Evolutionary conservation across 805 yeast genomes (phyloP).

Genomic region (Wickerhamomyces tratensis): DNA sequence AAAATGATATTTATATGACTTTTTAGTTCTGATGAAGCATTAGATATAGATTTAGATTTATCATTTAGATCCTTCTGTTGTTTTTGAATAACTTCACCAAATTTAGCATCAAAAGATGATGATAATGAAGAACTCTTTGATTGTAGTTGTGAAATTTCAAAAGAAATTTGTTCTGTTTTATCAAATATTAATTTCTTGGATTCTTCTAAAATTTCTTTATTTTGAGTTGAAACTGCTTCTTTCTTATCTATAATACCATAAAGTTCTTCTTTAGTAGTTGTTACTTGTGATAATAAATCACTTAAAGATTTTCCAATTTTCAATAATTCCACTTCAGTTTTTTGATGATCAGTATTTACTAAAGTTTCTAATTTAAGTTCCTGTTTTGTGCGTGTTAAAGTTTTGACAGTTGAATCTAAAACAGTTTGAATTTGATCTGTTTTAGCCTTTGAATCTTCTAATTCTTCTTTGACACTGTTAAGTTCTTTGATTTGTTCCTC

Average conservation of each 20-base stretch:
- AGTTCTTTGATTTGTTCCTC: slow-evolving; percentile 25
- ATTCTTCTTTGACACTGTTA: slow-evolving; percentile 6
- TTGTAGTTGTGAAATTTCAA: slow-evolving; percentile 2
- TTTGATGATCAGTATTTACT: slow-evolving; percentile 8
- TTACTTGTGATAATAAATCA: slow-evolving; percentile 5
- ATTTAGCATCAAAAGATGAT: slow-evolving; percentile 6
- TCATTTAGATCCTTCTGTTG: slow-evolving; percentile 7
- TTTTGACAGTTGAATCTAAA: slow-evolving; percentile 8
- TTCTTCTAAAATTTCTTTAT: slow-evolving; percentile 5
- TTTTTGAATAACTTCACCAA: slow-evolving; percentile 5
- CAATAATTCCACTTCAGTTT: slow-evolving; percentile 12
- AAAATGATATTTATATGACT: slow-evolving; percentile 5
- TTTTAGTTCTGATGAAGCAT: not conserved
- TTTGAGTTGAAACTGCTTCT: slow-evolving; percentile 6
- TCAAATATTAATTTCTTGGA: slow-evolving; percentile 3
- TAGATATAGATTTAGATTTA: slow-evolving; percentile 1
- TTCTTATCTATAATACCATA: slow-evolving; percentile 11
- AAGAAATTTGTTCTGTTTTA: not conserved
- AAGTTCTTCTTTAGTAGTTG: slow-evolving; percentile 6
- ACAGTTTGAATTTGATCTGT: slow-evolving; percentile 1
- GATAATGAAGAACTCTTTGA: slow-evolving; percentile 7
- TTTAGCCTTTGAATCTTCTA: slow-evolving; percentile 8
- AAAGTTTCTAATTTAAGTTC: slow-evolving; percentile 10
- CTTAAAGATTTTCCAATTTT: slow-evolving; percentile 5
- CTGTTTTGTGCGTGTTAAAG: slow-evolving; percentile 4